Base-by-base conservation (phyloP, 441 rosid genomes). In the Populus hybrid region DNA sequence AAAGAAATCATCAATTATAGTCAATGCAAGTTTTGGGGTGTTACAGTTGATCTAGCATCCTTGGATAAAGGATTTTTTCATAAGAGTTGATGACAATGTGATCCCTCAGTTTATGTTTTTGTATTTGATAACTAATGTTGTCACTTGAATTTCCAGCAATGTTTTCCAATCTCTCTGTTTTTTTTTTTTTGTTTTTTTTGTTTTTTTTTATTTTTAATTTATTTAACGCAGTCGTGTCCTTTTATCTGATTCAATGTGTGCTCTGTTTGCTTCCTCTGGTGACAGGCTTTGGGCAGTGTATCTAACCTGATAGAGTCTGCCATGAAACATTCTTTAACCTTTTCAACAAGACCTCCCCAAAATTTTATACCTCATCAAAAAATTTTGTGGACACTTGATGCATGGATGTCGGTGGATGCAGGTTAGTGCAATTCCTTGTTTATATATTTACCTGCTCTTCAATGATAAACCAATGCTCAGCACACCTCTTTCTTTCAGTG, bases 361-460 rank as follows among this genome's bases (percentile, higher is more conserved):
- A 86, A 85, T 83, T 92, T 97, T 77, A 83, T 86, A 67, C 94
- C 97, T 7, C 96, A 92, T 84, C 94, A 92, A 76, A 97, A 89
- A 77, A 75, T 95, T 78, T 70, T 93, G 76, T 95, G 98, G 99
- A 84, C 87, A 75, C 83, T 93, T 76, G 98, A 92, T 81, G 98
- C 95, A 23, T 92, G 91, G 92, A 83, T 81, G 69, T 83, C 90
- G 59, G 85, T 84, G 42, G 88, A 86, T 79, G 84, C 85, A 72
- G 94, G 98, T 88, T 36, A 81, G 84, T 70, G 67, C 30, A 42
- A 8, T 50, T 74, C 34, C 67, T 70, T 28, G 28, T 21, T 63
- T 71, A 46, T 66, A 59, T 69, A 24, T 73, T 68, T 67, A n/a
- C 79, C 28, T 78, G 69, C 72, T 64, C 30, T 16, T 68, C 57